phyloP scores from a whole-genome alignment of 176 grass and related monocot genomes.

The Puya raimondii region DNA sequence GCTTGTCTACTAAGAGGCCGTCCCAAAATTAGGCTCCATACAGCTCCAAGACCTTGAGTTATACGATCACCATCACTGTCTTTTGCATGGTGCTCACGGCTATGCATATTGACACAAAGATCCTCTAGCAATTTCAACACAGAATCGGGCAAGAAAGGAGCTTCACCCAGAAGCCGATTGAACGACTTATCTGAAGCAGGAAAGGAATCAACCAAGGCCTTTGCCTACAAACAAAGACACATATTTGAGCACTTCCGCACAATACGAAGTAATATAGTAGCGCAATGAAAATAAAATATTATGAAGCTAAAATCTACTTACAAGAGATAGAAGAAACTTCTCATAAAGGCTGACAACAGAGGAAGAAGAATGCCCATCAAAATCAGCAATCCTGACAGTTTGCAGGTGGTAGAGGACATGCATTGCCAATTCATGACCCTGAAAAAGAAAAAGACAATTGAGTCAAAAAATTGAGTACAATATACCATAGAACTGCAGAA shows the following conservation, averaged over 20 bases:
- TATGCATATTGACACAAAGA: conserved; percentile 59
- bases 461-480: conserved; percentile 6
- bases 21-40: conserved; percentile 86
- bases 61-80: conserved; percentile 75
- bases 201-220: conserved; percentile 64
- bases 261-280: conserved; percentile 7
- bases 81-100: conserved; percentile 38
- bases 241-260: conserved; percentile 11
- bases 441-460: conserved; percentile 18
- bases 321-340: conserved; percentile 86
- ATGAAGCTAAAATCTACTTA: conserved; percentile 35
- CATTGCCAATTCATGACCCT: conserved; percentile 92
- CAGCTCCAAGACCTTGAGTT: conserved; percentile 73
- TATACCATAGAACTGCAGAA: not conserved
- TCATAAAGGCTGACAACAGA: conserved; percentile 58
- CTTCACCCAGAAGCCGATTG: conserved; percentile 72
- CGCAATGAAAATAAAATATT: conserved; percentile 7
- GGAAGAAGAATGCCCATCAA: conserved; percentile 32
- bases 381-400: conserved; percentile 34
- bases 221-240: conserved; percentile 45
- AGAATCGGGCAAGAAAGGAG: conserved; percentile 66
- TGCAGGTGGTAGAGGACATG: conserved; percentile 76
- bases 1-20: conserved; percentile 57
- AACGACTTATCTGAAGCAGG: conserved; percentile 95
- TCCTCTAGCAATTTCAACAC: conserved; percentile 68